phyloP scores from a whole-genome alignment of 2,329 filamentous ascomycete species.

The Mycosphaerelloides madeirae region DNA sequence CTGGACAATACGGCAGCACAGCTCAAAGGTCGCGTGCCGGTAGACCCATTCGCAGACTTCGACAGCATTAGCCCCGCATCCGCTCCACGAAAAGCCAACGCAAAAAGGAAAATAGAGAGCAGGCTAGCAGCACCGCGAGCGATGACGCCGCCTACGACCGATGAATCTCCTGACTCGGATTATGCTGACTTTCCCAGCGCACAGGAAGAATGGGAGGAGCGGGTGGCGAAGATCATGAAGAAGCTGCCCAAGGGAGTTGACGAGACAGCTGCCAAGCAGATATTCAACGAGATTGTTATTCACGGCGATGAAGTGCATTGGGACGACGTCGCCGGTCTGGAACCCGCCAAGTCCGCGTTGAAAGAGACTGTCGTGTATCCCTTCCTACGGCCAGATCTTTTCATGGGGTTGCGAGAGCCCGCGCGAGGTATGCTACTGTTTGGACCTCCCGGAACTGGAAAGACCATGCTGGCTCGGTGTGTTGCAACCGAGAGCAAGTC shows the following conservation, averaged over 20 bases:
- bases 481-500: slow-evolving; percentile 92
- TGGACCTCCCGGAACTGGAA: slow-evolving; percentile 94
- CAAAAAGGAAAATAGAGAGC: slow-evolving; percentile 23
- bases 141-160: slow-evolving; percentile 43
- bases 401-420: slow-evolving; percentile 90
- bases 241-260: slow-evolving; percentile 79
- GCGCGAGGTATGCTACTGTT: slow-evolving; percentile 94
- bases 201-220: slow-evolving; percentile 56
- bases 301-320: slow-evolving; percentile 92
- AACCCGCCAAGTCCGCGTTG: slow-evolving; percentile 82
- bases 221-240: slow-evolving; percentile 63
- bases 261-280: slow-evolving; percentile 75
- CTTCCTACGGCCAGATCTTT: slow-evolving; percentile 88
- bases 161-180: slow-evolving; percentile 42
- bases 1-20: slow-evolving; percentile 27
- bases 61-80: slow-evolving; percentile 20
- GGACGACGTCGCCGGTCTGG: slow-evolving; percentile 86
- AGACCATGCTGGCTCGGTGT: slow-evolving; percentile 93
- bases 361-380: slow-evolving; percentile 97
- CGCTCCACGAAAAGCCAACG: slow-evolving; percentile 12
- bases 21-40: slow-evolving; percentile 13
- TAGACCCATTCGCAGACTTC: slow-evolving; percentile 11
- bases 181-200: slow-evolving; percentile 28
- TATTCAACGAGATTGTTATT: slow-evolving; percentile 92
- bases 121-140: slow-evolving; percentile 21